Evolutionary conservation across 768 basidiomycete species (phyloP).

Genomic region (Gelatoporia subvermispora): DNA sequence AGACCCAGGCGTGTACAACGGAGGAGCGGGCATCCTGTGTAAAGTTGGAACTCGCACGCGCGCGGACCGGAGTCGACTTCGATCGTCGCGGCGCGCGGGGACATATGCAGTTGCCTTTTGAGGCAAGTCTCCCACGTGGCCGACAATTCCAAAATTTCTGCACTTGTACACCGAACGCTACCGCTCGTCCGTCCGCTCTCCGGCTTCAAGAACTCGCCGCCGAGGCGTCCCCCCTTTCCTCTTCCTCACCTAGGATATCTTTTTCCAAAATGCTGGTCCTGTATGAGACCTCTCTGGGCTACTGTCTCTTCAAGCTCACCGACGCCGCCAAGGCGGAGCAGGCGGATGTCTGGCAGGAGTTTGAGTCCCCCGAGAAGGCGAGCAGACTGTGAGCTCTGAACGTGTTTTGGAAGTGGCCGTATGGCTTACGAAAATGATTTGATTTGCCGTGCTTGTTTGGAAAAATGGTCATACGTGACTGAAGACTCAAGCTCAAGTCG

Average conservation of each 20-base stretch:
- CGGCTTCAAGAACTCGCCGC: conserved; percentile 1
- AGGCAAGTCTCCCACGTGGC: conserved; percentile 8
- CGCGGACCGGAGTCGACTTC: neutral
- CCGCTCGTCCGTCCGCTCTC: neutral
- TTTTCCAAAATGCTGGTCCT: conserved; percentile 88
- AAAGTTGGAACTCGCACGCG: neutral
- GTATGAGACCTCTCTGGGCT: conserved; percentile 94
- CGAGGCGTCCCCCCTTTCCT: neutral
- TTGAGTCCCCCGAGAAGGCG: conserved; percentile 87
- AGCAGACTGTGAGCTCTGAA: conserved; percentile 76
- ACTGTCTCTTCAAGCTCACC: conserved; percentile 95
- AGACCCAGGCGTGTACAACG: neutral
- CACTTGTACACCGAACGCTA: conserved; percentile 1
- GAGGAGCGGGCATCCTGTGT: no score
- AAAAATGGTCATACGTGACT: neutral
- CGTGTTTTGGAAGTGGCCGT: no score
- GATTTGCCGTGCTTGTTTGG: no score
- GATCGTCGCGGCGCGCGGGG: neutral
- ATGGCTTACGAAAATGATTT: no score
- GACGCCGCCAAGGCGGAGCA: conserved; percentile 84
- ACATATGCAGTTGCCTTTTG: neutral
- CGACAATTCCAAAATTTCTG: conserved; percentile 13
- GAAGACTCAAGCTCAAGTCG: conserved; percentile 88
- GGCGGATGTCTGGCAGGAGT: conserved; percentile 86
- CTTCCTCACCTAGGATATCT: neutral